phyloP scores from a whole-genome alignment of 2,329 filamentous ascomycete genomes.

The Botrytis pseudocinerea region DNA sequence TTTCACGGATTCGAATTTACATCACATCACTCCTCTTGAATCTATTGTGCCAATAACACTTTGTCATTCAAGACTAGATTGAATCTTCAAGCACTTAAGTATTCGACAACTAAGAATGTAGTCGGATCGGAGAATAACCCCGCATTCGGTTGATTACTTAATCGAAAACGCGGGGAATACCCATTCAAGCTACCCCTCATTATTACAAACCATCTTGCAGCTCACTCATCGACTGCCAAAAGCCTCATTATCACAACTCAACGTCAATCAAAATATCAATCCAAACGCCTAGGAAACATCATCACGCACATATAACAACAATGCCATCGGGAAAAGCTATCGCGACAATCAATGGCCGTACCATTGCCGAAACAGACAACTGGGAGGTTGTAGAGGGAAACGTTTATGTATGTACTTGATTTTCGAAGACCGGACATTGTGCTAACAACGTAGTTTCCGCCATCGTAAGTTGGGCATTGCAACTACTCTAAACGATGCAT shows the following conservation, averaged over 20 bases:
- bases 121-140: background rate
- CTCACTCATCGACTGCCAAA: background rate
- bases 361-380: slow-evolving; percentile 48
- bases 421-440: background rate
- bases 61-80: background rate
- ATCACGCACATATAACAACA: background rate
- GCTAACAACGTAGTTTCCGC: slow-evolving; percentile 41
- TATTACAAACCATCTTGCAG: slow-evolving; percentile 10
- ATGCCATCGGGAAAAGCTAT: slow-evolving; percentile 36
- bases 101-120: background rate
- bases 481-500: background rate
- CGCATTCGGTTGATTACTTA: background rate
- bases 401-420: slow-evolving; percentile 45
- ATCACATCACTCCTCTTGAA: background rate
- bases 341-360: slow-evolving; percentile 48
- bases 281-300: background rate
- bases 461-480: slow-evolving; percentile 36
- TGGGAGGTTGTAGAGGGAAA: slow-evolving; percentile 52
- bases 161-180: background rate
- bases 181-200: slow-evolving; percentile 22
- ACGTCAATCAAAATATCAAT: background rate
- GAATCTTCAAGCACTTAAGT: background rate
- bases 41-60: background rate
- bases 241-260: background rate
- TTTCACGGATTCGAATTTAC: too few relatives aligned